Evolutionary conservation across 352 stramenopile genomes (phyloP), one percentile per base, ranked within the genome.

Genomic region (Phytophthora rubi): DNA sequence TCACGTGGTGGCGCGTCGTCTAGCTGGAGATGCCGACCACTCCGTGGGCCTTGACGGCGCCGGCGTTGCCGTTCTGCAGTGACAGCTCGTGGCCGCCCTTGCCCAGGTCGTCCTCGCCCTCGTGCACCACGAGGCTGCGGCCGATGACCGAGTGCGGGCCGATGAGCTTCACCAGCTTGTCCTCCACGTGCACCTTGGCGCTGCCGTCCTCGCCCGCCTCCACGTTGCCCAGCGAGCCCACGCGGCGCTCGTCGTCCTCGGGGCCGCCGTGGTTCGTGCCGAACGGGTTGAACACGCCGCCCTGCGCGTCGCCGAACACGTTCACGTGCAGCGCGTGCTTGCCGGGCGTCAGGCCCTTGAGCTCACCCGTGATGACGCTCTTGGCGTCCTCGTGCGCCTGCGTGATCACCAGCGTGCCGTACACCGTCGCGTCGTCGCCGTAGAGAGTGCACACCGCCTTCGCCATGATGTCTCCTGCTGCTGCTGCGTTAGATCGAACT

Each of bases 101-200:
- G 77, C 97, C 97, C 62, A 98, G 70, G 81, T 99, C 97, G 81
- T 99, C 97, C 73, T 99, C 96, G 71, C 89, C 86, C 32, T 93
- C 96, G 65, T 98, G 97, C 70, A 99, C 75, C 60, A 98, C 89
- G 53, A 99, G 83, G 51, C 94, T 98, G 62, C 97, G 89, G 68
- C 97, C 97, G 77, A 99, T 99, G 66, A 99, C 95, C 33, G 95
- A 99, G 86, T 99, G 97, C 23, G 97, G 97, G 23, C 97, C 97
- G 65, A 99, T 98, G 54, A 99, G 87, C 80, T 99, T 98, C 57
- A 99, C 91, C 57, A 98, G 82, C 61, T 92, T 90, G 82, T 99
- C 97, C 66, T 98, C 89, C 58, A 99, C 90, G 73, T 98, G 82
- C 47, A 99, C 90, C 67, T 87, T 89, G 63, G 77, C 90, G 39